Percentiles rank a stretch among this genome's conserved stretches.
Conservation (phyloP, 768 basidiomycete species). For the Tylopilus subfusipes region DNA sequence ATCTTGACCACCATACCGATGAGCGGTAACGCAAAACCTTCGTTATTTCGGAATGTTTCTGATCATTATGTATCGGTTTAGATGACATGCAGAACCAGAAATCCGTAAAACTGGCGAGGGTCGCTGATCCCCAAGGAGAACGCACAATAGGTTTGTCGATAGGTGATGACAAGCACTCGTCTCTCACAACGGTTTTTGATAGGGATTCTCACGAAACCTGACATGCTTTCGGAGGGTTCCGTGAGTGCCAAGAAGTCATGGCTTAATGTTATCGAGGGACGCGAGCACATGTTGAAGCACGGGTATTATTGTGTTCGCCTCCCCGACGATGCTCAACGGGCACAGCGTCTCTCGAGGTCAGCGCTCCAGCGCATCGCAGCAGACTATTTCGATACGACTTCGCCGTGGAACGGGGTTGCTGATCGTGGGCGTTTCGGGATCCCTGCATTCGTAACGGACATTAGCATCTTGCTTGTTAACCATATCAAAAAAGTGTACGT, state of each 20-base stretch:
- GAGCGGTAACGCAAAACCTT: conserved; percentile 40
- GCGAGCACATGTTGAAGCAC: conserved; percentile 42
- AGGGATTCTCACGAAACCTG: conserved; percentile 74
- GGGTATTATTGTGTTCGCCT: conserved; percentile 68
- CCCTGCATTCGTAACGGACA: conserved; percentile 44
- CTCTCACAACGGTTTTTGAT: background rate
- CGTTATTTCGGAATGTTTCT: background rate
- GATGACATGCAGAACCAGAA: conserved; percentile 68
- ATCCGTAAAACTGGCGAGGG: conserved; percentile 51
- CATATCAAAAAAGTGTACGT: conserved; percentile 55
- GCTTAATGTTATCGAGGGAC: conserved; percentile 51
- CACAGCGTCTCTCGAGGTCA: conserved; percentile 30
- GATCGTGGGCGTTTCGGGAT: conserved; percentile 54
- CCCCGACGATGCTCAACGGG: conserved; percentile 55
- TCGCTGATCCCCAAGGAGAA: conserved; percentile 49
- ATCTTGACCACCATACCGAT: conserved; percentile 67
- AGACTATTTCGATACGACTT: conserved; percentile 44
- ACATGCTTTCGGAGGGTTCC: conserved; percentile 45
- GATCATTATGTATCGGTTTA: conserved; percentile 20
- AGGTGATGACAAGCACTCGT: background rate
- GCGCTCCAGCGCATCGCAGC: conserved; percentile 38
- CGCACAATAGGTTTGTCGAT: conserved; percentile 56
- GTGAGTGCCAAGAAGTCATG: conserved; percentile 41
- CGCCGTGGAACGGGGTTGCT: conserved; percentile 51
- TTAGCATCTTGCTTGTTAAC: conserved; percentile 49